phyloP scores from a whole-genome alignment of 2,329 filamentous ascomycete species.

The Penicillium sp. region DNA sequence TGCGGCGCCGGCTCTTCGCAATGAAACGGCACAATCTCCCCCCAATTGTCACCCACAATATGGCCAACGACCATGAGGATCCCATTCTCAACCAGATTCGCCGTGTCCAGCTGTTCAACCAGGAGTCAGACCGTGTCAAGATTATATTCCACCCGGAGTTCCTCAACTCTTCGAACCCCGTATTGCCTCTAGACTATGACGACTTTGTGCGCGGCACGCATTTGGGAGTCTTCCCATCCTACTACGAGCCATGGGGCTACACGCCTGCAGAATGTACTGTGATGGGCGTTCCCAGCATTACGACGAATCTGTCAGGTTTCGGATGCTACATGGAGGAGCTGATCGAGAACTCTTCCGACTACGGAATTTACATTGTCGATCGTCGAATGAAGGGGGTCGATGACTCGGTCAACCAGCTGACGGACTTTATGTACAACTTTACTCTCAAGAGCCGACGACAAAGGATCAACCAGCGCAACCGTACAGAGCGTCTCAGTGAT shows the following conservation, averaged over 20 bases:
- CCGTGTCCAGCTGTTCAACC: constrained; percentile 95
- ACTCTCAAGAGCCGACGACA: constrained; percentile 90
- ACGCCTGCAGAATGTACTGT: constrained; percentile 98
- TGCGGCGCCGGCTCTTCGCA: constrained; percentile 88
- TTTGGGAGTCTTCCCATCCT: constrained; percentile 92
- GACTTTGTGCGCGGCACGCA: constrained; percentile 98
- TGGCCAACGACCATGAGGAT: constrained; percentile 92
- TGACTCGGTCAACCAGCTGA: constrained; percentile 94
- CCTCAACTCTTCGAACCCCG: constrained; percentile 91
- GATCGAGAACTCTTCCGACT: constrained; percentile 96
- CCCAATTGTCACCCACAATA: constrained; percentile 98
- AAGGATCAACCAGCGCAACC: constrained; percentile 97
- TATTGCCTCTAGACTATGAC: constrained; percentile 94
- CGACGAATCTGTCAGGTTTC: constrained; percentile 95
- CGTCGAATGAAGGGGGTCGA: constrained; percentile 93
- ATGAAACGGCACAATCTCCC: constrained; percentile 93
- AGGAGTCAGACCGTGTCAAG: constrained; percentile 93
- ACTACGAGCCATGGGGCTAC: constrained; percentile 99
- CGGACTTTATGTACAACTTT: constrained; percentile 92
- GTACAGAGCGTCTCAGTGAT: constrained; percentile 92
- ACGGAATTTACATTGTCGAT: constrained; percentile 99
- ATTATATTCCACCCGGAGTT: constrained; percentile 98
- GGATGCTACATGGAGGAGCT: constrained; percentile 99
- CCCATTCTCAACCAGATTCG: constrained; percentile 95
- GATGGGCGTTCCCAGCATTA: constrained; percentile 98